These are phyloP conservation scores for Nemania diffusa DNA, from an alignment of 2,329 filamentous ascomycete species.

Conservation along the genomic window DNA sequence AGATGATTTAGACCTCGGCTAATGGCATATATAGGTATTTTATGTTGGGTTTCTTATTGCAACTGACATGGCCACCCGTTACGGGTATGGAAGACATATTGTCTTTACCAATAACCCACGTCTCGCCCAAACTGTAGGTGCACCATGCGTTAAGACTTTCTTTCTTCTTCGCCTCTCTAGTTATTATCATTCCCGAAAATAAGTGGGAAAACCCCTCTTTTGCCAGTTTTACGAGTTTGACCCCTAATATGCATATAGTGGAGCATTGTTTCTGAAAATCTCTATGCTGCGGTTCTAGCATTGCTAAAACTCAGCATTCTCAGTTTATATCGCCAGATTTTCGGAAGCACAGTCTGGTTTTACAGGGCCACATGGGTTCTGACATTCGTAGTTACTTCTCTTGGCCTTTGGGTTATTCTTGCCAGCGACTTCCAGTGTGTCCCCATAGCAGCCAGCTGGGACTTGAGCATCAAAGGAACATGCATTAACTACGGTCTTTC, in stretches of 20 bases:
- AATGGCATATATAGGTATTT: neutral
- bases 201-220: too few species aligned
- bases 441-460: conserved; percentile 33
- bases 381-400: neutral
- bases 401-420: neutral
- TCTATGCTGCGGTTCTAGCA: neutral
- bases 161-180: too few species aligned
- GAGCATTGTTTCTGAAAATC: neutral
- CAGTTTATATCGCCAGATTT: conserved; percentile 4
- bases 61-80: neutral
- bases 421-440: conserved; percentile 35
- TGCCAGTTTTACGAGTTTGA: too few species aligned
- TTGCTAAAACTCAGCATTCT: conserved; percentile 23
- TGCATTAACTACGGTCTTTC: conserved; percentile 32
- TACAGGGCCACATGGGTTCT: conserved; percentile 9
- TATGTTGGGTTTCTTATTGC: neutral
- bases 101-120: conserved; percentile 16
- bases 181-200: too few species aligned
- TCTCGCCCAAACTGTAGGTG: conserved; percentile 14
- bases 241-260: conserved; percentile 1
- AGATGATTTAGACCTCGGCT: too few species aligned
- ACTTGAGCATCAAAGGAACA: conserved; percentile 10
- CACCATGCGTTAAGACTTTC: neutral
- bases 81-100: conserved; percentile 7
- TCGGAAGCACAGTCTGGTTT: neutral